Evolutionary conservation across 176 grass and related monocot genomes (phyloP).

Genomic region (Aechmea fasciata): DNA sequence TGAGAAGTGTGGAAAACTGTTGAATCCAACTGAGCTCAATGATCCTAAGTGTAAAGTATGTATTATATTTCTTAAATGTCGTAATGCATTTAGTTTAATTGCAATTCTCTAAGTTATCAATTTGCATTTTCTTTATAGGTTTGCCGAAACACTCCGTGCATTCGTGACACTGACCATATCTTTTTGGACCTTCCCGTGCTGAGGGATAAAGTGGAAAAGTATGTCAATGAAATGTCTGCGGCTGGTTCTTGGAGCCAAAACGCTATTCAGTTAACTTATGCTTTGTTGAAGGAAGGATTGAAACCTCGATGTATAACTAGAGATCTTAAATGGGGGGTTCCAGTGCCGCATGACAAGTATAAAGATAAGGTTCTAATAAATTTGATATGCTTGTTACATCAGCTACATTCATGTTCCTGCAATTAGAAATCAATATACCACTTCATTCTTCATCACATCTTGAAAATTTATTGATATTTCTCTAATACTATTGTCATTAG

Average conservation of each 20-base stretch:
- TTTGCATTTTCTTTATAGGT: conserved; percentile 28
- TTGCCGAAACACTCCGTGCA: conserved; percentile 58
- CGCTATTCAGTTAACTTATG: conserved; percentile 91
- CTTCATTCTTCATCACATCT: neutral
- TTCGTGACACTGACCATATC: conserved; percentile 90
- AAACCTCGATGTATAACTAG: conserved; percentile 86
- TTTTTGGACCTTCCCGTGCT: conserved; percentile 91
- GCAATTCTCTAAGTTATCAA: neutral
- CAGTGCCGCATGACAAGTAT: conserved; percentile 88
- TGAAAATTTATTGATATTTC: conserved; percentile 4
- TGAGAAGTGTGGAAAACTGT: conserved; percentile 84
- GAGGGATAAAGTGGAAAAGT: conserved; percentile 67
- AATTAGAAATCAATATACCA: neutral
- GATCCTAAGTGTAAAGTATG: conserved; percentile 92
- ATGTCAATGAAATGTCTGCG: conserved; percentile 73
- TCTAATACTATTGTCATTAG: conserved; percentile 19
- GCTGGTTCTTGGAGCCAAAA: conserved; percentile 94
- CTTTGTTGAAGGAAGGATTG: conserved; percentile 96
- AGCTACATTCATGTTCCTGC: neutral
- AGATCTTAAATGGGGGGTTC: conserved; percentile 99
- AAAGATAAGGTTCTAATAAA: conserved; percentile 65
- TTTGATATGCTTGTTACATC: neutral
- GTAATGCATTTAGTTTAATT: no score
- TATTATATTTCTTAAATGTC: no score
- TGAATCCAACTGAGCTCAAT: conserved; percentile 86